Conservation (phyloP, 1,139 yeast species). For the Debaryomyces subglobosus region DNA sequence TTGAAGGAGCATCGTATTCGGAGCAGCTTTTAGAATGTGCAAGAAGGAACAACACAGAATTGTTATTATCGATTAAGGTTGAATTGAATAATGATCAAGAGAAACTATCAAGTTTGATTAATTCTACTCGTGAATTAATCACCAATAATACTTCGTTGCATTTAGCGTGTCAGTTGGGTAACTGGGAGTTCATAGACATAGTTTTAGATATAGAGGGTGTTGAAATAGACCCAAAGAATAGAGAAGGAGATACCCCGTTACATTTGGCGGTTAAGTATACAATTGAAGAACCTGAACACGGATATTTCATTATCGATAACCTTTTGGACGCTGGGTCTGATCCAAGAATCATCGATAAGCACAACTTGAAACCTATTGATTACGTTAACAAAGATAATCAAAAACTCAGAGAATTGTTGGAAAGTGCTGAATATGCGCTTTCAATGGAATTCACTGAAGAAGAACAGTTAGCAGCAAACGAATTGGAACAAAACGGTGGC, state of each 20-base stretch:
- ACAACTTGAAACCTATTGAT: conserved; percentile 71
- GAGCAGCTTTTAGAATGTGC: conserved; percentile 89
- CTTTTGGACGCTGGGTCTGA: conserved; percentile 92
- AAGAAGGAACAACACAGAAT: conserved; percentile 83
- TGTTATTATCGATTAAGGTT: conserved; percentile 59
- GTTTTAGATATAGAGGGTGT: conserved; percentile 88
- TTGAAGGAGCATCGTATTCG: conserved; percentile 70
- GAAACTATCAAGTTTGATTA: conserved; percentile 63
- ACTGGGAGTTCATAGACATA: conserved; percentile 83
- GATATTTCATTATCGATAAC: conserved; percentile 75
- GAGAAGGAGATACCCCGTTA: conserved; percentile 85
- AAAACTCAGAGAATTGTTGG: conserved; percentile 61
- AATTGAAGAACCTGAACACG: conserved; percentile 81
- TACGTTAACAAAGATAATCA: conserved; percentile 57
- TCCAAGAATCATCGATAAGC: conserved; percentile 51
- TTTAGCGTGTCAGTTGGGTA: conserved; percentile 77
- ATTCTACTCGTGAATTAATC: conserved; percentile 68
- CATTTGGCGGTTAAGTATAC: conserved; percentile 83
- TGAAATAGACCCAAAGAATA: conserved; percentile 80
- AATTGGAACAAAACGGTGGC: conserved; percentile 24
- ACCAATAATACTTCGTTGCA: conserved; percentile 85
- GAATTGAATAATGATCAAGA: conserved; percentile 47
- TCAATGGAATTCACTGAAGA: conserved; percentile 40
- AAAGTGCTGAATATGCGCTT: conserved; percentile 80
- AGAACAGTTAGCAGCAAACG: conserved; percentile 27